Percentiles rank a stretch among this genome's conserved stretches.
phyloP scores from a whole-genome alignment of 2,329 filamentous ascomycete species.

The Sporothrix pseudoabietina region DNA sequence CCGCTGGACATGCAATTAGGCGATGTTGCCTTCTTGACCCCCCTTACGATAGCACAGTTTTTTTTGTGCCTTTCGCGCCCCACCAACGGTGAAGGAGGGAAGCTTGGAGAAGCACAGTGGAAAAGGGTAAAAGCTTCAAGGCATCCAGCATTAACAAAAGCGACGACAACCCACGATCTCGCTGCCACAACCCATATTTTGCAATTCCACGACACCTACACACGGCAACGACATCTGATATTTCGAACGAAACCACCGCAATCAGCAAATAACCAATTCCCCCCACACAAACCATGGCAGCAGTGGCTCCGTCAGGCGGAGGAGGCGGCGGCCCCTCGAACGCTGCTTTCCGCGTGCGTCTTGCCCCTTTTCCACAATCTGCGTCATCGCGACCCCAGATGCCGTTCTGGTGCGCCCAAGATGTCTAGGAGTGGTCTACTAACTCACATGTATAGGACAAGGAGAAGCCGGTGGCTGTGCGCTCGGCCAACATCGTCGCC shows the following conservation, averaged over 20 bases:
- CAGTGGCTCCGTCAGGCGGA: slow-evolving; percentile 49
- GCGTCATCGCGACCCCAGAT: neutral
- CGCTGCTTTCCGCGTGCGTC: slow-evolving; percentile 60
- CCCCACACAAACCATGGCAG: slow-evolving; percentile 44
- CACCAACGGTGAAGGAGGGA: slow-evolving; percentile 29
- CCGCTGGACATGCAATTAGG: slow-evolving; percentile 5
- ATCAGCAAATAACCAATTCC: neutral
- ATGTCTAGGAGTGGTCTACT: slow-evolving; percentile 16
- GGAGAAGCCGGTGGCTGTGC: slow-evolving; percentile 98
- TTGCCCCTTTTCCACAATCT: slow-evolving; percentile 31
- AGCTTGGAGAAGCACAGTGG: slow-evolving; percentile 29
- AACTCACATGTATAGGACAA: slow-evolving; percentile 61
- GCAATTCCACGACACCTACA: neutral
- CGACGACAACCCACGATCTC: slow-evolving; percentile 12
- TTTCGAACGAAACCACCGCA: neutral
- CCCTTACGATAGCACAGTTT: slow-evolving; percentile 24
- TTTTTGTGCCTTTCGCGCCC: slow-evolving; percentile 28
- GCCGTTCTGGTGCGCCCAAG: neutral
- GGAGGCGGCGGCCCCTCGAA: slow-evolving; percentile 50
- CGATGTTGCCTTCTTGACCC: neutral
- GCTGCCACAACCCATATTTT: neutral
- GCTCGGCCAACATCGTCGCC: slow-evolving; percentile 94
- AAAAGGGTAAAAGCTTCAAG: slow-evolving; percentile 33
- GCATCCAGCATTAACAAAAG: slow-evolving; percentile 19
- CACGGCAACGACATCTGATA: neutral